Conservation (phyloP, 768 basidiomycete species). For the Suillus ampliporus region DNA sequence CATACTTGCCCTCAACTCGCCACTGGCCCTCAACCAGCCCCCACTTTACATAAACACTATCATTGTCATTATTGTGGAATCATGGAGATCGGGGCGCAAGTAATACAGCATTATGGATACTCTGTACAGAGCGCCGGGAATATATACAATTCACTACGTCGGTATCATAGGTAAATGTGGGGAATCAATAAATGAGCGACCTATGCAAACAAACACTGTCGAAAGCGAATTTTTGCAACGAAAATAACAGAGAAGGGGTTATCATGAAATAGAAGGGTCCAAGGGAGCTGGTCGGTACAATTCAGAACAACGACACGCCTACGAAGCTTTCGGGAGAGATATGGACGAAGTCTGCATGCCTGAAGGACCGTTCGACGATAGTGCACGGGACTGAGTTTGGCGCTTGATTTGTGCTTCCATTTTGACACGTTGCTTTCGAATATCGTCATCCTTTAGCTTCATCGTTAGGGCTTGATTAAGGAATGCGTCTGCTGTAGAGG, state of each 20-base stretch:
- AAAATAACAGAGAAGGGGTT: not conserved
- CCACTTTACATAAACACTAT: too few species aligned
- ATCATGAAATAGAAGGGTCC: not conserved
- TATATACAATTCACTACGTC: slow-evolving; percentile 11
- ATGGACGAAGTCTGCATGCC: slow-evolving; percentile 33
- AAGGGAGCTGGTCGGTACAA: slow-evolving; percentile 9
- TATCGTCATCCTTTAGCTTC: slow-evolving; percentile 80
- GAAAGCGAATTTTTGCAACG: slow-evolving; percentile 13
- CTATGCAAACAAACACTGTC: slow-evolving; percentile 5
- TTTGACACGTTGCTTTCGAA: slow-evolving; percentile 76
- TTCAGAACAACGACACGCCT: slow-evolving; percentile 1
- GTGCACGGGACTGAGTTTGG: slow-evolving; percentile 49
- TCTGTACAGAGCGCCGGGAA: slow-evolving; percentile 6
- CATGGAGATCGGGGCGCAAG: too few species aligned
- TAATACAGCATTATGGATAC: slow-evolving; percentile 10
- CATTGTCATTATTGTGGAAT: too few species aligned
- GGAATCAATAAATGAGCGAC: slow-evolving; percentile 22
- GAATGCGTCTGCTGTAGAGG: slow-evolving; percentile 64
- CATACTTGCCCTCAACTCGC: too few species aligned
- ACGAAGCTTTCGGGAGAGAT: slow-evolving; percentile 31
- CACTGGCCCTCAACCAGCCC: too few species aligned
- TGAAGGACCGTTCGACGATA: slow-evolving; percentile 29
- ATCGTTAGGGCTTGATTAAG: slow-evolving; percentile 64
- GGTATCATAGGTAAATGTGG: slow-evolving; percentile 17
- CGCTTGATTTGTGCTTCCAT: slow-evolving; percentile 76